A percentile compares a stretch with the other conserved stretches of the same genome.
Conservation (phyloP, 495 filamentous ascomycete genomes). For the Halenospora varia region DNA sequence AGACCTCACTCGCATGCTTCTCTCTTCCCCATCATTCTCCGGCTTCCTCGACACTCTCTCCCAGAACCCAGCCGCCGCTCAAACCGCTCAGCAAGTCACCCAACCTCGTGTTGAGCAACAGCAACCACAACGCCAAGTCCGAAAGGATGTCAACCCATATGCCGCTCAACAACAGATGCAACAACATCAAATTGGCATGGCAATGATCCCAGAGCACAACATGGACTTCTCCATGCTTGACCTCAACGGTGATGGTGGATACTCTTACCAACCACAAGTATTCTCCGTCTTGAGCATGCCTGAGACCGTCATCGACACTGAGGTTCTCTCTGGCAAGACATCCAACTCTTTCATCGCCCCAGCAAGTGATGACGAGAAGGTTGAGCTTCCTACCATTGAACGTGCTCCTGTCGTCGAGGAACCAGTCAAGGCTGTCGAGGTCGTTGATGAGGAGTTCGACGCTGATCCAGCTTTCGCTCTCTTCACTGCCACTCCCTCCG, state of each 20-base stretch:
- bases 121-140: conserved; percentile 43
- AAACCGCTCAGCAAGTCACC: conserved; percentile 23
- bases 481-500: conserved; percentile 37
- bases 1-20: conserved; percentile 74
- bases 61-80: conserved; percentile 40
- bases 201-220: conserved; percentile 70
- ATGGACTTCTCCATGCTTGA: conserved; percentile 63
- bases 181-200: conserved; percentile 61
- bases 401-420: conserved; percentile 21
- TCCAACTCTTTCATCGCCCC: conserved; percentile 39
- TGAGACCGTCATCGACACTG: conserved; percentile 58
- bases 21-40: conserved; percentile 83
- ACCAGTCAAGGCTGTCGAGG: conserved; percentile 29
- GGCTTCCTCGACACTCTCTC: conserved; percentile 73
- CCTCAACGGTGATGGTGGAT: conserved; percentile 44
- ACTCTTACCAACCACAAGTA: conserved; percentile 69
- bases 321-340: conserved; percentile 63
- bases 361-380: conserved; percentile 29
- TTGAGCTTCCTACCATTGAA: conserved; percentile 23
- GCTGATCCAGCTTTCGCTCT: conserved; percentile 58
- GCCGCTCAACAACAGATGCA: conserved; percentile 51
- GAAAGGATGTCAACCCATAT: conserved; percentile 64
- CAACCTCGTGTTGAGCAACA: conserved; percentile 26
- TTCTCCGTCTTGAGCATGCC: conserved; percentile 78
- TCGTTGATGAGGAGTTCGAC: conserved; percentile 49